Conservation (phyloP, 2,329 filamentous ascomycete species). For the Diaporthe eres region DNA sequence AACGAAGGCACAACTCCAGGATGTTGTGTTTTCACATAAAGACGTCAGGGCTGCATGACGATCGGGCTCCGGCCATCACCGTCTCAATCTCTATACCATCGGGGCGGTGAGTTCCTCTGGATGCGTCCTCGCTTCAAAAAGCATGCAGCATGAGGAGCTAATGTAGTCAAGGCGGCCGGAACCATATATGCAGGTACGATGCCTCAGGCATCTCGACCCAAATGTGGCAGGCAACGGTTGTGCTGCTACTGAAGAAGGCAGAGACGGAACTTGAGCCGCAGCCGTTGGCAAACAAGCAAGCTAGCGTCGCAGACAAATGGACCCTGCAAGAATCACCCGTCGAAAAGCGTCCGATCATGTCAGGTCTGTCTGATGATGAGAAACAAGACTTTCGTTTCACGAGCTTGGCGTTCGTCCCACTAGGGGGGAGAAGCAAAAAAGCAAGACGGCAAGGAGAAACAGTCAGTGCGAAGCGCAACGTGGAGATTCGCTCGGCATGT, state of each 20-base stretch:
- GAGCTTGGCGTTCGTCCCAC: constrained; percentile 26
- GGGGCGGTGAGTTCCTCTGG: background rate
- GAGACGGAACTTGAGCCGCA: background rate
- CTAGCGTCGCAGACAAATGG: background rate
- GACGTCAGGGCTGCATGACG: background rate
- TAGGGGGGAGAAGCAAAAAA: background rate
- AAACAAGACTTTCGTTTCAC: constrained; percentile 34
- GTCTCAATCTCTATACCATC: background rate
- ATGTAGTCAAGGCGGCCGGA: background rate
- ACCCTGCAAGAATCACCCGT: background rate
- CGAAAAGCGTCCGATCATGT: background rate
- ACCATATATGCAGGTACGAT: background rate
- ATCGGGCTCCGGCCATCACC: background rate
- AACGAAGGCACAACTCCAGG: background rate
- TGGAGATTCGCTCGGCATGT: constrained; percentile 2
- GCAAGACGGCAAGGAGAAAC: constrained; percentile 18
- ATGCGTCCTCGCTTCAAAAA: background rate
- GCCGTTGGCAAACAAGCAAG: constrained; percentile 20
- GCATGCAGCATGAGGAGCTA: background rate
- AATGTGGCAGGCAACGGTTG: background rate
- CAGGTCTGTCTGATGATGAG: constrained; percentile 9
- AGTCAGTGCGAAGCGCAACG: constrained; percentile 12
- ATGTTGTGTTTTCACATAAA: background rate
- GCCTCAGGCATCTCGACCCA: background rate
- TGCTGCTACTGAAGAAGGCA: background rate